Base-by-base conservation (phyloP, 305 asterid genomes). In the Fraxinus platypoda region DNA sequence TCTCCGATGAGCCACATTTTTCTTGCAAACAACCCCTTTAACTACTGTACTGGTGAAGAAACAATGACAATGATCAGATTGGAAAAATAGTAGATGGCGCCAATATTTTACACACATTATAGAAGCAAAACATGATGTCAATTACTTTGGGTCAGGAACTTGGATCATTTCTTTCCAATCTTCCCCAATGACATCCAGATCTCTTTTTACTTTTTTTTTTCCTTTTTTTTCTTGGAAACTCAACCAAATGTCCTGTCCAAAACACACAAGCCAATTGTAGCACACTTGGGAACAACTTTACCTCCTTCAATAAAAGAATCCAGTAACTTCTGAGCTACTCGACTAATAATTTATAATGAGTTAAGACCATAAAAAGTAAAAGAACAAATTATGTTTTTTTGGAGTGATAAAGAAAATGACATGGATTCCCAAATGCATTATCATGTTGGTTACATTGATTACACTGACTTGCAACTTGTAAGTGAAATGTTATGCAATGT, bases 1-100 rank as follows among this genome's bases (percentile, higher is more conserved):
- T 80, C 94, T 84, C 52, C 94, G 91, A 83, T 94, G 97, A 80
- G 98, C 97, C 88, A 94, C 97, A 81, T 94, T 92, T 89, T 94
- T 94, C 91, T 94, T 92, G 88, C 98, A 94, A 78, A 92, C 97
- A 23, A 92, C 85, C 83, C 96, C 97, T 85, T 87, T 92, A 73
- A 92, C 86, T 82, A 91, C 93, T 90, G 2, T 83, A 85, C 98
- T 93, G 82, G 78, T 49, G 76, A 85, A 79, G 70, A 75, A 73
- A 70, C 83, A 76, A 79, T 13, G 35, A 72, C 72, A 83, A 83
- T 76, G 85, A 83, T 86, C 84, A 85, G 87, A 75, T 68, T 19
- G 57, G 52, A 81, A 68, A 71, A 80, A 81, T 41, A 62, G 35
- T 62, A 81, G 79, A 83, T n/a, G 75, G 41, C 70, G 75, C 52